Conservation (phyloP, 192 early-diverging fungal species). For the Podila verticillata region DNA sequence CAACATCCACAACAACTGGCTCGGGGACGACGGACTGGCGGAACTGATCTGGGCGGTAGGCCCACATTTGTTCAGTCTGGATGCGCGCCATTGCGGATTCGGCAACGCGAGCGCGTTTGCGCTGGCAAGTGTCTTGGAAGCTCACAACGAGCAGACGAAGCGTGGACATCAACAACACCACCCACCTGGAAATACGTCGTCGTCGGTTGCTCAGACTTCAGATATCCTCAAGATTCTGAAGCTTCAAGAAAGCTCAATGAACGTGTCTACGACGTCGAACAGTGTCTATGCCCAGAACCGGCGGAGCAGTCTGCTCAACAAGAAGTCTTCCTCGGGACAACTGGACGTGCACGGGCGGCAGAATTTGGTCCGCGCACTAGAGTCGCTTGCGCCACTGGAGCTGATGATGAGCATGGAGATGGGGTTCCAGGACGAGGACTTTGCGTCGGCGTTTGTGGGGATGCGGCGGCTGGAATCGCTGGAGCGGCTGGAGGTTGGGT, state of each 20-base stretch:
- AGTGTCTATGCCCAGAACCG: neutral
- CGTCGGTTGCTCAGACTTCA: neutral
- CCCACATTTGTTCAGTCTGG: conserved; percentile 2
- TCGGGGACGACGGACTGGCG: conserved; percentile 23
- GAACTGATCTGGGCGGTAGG: conserved; percentile 24
- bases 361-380: conserved; percentile 15
- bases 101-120: conserved; percentile 27
- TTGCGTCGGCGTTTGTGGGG: conserved; percentile 27
- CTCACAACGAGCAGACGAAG: neutral
- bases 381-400: conserved; percentile 13
- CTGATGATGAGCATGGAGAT: conserved; percentile 15
- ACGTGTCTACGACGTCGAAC: neutral
- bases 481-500: conserved; percentile 13
- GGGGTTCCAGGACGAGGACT: conserved; percentile 20
- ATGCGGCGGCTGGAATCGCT: conserved; percentile 20
- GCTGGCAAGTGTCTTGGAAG: conserved; percentile 10
- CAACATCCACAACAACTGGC: conserved; percentile 35
- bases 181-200: neutral
- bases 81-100: conserved; percentile 24
- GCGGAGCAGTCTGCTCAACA: neutral
- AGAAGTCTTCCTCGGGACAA: too few species aligned
- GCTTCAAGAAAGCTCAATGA: conserved; percentile 13
- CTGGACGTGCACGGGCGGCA: conserved; percentile 2
- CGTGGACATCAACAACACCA: neutral
- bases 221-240: conserved; percentile 10